Evolutionary conservation across 2,329 filamentous ascomycete species (phyloP).

Genomic region (Monosporascus sp.): DNA sequence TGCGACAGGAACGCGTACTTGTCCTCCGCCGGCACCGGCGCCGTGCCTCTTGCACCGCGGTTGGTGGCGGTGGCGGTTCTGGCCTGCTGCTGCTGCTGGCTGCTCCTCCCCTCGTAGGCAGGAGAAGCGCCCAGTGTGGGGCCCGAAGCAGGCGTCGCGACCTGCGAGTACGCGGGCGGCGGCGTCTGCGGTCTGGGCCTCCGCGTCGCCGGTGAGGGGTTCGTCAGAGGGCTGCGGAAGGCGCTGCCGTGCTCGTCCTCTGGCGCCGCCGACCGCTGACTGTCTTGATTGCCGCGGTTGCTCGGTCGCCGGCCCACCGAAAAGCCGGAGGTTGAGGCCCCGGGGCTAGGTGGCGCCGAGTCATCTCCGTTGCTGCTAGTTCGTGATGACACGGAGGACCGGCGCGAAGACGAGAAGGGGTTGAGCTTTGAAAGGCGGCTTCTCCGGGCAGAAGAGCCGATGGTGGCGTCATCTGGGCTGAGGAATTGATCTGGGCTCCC

Average conservation of each 20-base stretch:
- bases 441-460: background rate
- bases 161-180: conserved; percentile 2
- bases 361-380: background rate
- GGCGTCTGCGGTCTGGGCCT: conserved; percentile 1
- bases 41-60: background rate
- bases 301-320: background rate
- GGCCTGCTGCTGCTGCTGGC: conserved; percentile 2
- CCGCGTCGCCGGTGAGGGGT: background rate
- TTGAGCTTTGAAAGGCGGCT: background rate
- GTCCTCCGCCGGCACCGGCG: background rate
- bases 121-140: background rate
- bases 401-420: background rate
- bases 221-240: background rate
- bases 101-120: conserved; percentile 2
- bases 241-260: background rate
- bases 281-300: background rate
- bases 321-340: background rate
- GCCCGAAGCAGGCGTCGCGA: background rate
- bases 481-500: background rate
- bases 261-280: too few relatives aligned
- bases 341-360: background rate
- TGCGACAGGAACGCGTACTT: conserved; percentile 57
- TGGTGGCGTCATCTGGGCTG: background rate
- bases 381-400: background rate
- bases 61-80: background rate